phyloP scores from a whole-genome alignment of 768 basidiomycete species.

The Tylopilus felleus region DNA sequence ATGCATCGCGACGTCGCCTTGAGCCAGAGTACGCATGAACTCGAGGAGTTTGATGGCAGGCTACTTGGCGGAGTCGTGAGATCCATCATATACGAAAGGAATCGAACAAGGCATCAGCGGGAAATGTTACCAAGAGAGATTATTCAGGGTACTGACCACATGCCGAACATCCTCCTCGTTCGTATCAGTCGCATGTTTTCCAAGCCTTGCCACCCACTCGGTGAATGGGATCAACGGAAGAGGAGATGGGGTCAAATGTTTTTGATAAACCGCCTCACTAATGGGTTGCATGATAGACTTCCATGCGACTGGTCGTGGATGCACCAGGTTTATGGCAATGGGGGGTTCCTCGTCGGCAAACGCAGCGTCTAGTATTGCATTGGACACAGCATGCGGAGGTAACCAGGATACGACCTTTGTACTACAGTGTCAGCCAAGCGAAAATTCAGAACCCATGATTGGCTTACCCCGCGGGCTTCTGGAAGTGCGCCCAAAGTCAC shows the following conservation, averaged over 20 bases:
- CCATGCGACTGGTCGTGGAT: constrained; percentile 32
- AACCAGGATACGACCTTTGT: constrained; percentile 31
- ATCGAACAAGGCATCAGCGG: constrained; percentile 7
- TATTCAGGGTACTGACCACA: constrained; percentile 27
- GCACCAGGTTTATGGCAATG: constrained; percentile 31
- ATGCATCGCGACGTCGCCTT: neutral
- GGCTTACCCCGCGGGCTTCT: constrained; percentile 15
- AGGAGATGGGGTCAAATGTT: constrained; percentile 6
- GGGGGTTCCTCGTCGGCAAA: constrained; percentile 20
- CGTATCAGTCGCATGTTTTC: constrained; percentile 29
- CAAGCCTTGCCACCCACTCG: too few relatives aligned
- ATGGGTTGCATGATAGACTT: constrained; percentile 24
- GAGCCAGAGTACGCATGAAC: neutral
- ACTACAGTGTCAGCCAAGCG: neutral
- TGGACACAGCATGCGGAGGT: constrained; percentile 25
- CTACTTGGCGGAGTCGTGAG: too few relatives aligned
- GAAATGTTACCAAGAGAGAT: constrained; percentile 16
- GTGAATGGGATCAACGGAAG: constrained; percentile 32
- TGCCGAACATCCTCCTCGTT: constrained; percentile 24
- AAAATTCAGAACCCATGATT: neutral
- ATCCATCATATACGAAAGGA: too few relatives aligned
- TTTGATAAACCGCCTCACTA: constrained; percentile 13
- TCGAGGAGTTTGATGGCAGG: constrained; percentile 34
- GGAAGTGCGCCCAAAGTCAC: constrained; percentile 30
- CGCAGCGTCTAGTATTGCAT: constrained; percentile 28